A percentile compares a stretch with the other conserved stretches of the same genome.
These are phyloP conservation scores for Tylopilus sp. DNA, from an alignment of 768 basidiomycete genomes.

Conservation along the genomic window DNA sequence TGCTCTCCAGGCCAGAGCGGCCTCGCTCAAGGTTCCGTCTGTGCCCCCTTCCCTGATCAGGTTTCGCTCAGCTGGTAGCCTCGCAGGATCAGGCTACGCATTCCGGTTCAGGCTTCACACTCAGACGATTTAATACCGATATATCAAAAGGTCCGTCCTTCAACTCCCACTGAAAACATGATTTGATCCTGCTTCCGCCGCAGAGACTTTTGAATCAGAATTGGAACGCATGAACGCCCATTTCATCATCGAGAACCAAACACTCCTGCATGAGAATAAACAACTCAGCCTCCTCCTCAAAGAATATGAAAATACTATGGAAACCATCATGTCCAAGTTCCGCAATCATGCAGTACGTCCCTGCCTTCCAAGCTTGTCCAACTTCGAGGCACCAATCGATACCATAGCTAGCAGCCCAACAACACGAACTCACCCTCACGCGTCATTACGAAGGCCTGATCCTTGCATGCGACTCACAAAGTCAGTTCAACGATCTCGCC, in stretches of 20 bases:
- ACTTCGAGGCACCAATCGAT: slow-evolving; percentile 4
- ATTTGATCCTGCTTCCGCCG: slow-evolving; percentile 11
- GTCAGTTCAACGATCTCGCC: slow-evolving; percentile 51
- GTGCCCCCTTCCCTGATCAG: neutral
- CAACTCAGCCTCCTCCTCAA: slow-evolving; percentile 85
- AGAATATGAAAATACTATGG: slow-evolving; percentile 93
- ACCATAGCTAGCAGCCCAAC: slow-evolving; percentile 80
- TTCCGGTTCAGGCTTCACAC: slow-evolving; percentile 66
- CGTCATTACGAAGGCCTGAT: slow-evolving; percentile 89
- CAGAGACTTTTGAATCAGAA: slow-evolving; percentile 92
- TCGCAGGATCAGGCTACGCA: slow-evolving; percentile 71
- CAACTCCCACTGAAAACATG: slow-evolving; percentile 2
- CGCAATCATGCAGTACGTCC: slow-evolving; percentile 82
- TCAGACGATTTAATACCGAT: slow-evolving; percentile 85
- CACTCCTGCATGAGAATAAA: slow-evolving; percentile 90
- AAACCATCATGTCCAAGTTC: slow-evolving; percentile 96
- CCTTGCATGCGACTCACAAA: slow-evolving; percentile 56
- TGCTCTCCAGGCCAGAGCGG: slow-evolving; percentile 65
- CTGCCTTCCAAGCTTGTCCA: neutral
- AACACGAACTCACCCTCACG: slow-evolving; percentile 82
- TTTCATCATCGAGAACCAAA: slow-evolving; percentile 91
- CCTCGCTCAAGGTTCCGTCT: slow-evolving; percentile 68
- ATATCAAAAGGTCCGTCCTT: slow-evolving; percentile 66
- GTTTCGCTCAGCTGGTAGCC: slow-evolving; percentile 8
- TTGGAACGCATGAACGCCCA: slow-evolving; percentile 87